phyloP scores from a whole-genome alignment of 1,139 yeast genomes.

The Debaryomycetaceae sp. region DNA sequence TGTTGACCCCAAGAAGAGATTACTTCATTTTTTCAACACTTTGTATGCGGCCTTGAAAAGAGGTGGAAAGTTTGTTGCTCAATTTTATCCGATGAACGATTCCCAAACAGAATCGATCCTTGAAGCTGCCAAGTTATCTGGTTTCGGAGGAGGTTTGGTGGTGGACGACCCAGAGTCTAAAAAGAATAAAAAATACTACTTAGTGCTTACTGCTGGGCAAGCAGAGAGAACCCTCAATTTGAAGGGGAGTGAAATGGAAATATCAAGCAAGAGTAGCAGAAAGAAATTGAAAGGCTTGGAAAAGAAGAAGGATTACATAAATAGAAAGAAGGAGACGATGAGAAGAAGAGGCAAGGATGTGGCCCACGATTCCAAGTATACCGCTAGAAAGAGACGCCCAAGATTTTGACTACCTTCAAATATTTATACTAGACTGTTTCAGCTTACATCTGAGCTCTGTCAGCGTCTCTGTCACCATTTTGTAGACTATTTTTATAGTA shows the following conservation, averaged over 20 bases:
- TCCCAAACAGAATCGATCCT: constrained; percentile 74
- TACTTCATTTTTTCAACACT: constrained; percentile 80
- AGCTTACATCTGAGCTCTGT: too few relatives aligned
- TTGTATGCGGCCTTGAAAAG: constrained; percentile 80
- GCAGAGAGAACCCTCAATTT: constrained; percentile 68
- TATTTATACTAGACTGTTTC: too few relatives aligned
- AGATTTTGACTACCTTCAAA: constrained; percentile 47
- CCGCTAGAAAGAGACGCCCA: constrained; percentile 90
- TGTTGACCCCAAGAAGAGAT: constrained; percentile 83
- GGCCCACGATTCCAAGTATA: constrained; percentile 85
- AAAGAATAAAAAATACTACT: constrained; percentile 84
- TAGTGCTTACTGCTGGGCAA: constrained; percentile 86
- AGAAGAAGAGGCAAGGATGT: constrained; percentile 86
- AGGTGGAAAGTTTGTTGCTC: constrained; percentile 97
- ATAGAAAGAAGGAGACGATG: constrained; percentile 91
- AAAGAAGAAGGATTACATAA: constrained; percentile 74
- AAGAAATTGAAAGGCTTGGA: constrained; percentile 60
- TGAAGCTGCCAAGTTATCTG: constrained; percentile 87
- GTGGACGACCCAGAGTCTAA: constrained; percentile 92
- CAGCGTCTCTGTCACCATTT: neutral
- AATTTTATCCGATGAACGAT: constrained; percentile 92
- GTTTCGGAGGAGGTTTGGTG: constrained; percentile 94
- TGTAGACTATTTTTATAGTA: neutral
- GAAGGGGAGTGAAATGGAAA: constrained; percentile 76
- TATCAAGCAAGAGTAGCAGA: constrained; percentile 42